A percentile compares a stretch with the other conserved stretches of the same genome.
These are phyloP conservation scores for Pythium rhizo-oryzae DNA, from an alignment of 352 stramenopile genomes.

Conservation along the genomic window DNA sequence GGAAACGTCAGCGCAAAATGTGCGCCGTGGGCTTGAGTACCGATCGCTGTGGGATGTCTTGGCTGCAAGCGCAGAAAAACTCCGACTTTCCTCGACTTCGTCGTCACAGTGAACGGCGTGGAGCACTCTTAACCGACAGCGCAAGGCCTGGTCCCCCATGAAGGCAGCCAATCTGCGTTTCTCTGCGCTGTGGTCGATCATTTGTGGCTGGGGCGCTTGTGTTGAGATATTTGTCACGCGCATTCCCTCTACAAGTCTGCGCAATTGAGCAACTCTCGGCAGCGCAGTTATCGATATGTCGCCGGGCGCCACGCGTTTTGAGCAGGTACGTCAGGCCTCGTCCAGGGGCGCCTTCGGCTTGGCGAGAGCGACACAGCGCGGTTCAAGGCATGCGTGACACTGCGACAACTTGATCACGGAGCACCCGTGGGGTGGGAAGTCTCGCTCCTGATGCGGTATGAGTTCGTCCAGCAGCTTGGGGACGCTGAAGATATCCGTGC, in stretches of 20 bases:
- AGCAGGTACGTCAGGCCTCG: too few relatives aligned
- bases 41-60: neutral
- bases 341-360: too few relatives aligned
- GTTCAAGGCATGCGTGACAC: too few relatives aligned
- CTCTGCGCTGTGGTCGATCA: neutral
- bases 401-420: too few relatives aligned
- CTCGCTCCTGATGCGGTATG: too few relatives aligned
- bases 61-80: neutral
- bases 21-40: neutral
- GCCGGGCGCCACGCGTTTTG: neutral
- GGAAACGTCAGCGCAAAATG: neutral
- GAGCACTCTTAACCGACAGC: neutral
- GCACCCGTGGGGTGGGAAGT: too few relatives aligned
- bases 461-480: too few relatives aligned
- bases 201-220: neutral
- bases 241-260: neutral
- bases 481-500: too few relatives aligned
- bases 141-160: too few relatives aligned
- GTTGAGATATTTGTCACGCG: neutral
- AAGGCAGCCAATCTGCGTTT: too few relatives aligned
- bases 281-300: neutral
- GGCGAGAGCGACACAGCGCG: too few relatives aligned
- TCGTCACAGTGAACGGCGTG: neutral
- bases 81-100: neutral
- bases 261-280: neutral